These are phyloP conservation scores for Sherardia arvensis DNA, from an alignment of 257 asterid species.

Conservation along the genomic window DNA sequence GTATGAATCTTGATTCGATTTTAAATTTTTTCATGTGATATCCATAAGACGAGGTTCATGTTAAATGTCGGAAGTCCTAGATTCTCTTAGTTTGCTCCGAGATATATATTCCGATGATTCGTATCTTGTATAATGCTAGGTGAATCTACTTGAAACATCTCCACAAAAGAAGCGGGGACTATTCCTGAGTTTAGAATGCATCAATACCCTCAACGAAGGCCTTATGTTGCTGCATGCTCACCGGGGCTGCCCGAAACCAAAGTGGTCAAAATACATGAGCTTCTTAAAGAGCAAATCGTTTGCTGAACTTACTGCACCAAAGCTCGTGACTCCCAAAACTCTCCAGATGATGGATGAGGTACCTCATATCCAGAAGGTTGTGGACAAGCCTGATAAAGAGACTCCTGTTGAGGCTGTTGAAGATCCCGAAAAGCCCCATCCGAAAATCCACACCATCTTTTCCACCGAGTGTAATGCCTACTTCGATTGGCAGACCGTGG, in stretches of 20 bases:
- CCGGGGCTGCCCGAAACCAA: slow-evolving; percentile 73
- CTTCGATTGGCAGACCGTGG: slow-evolving; percentile 97
- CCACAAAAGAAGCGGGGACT: slow-evolving; percentile 54
- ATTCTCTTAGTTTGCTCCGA: background rate
- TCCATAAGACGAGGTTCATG: background rate
- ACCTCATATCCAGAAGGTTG: slow-evolving; percentile 6
- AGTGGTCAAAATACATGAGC: slow-evolving; percentile 83
- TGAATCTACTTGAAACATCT: slow-evolving; percentile 55
- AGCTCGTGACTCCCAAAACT: slow-evolving; percentile 45
- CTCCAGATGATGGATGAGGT: slow-evolving; percentile 51
- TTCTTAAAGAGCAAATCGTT: slow-evolving; percentile 78
- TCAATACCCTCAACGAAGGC: slow-evolving; percentile 80
- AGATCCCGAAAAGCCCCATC: slow-evolving; percentile 47
- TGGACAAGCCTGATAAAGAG: slow-evolving; percentile 12
- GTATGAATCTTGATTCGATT: background rate
- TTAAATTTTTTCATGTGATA: background rate
- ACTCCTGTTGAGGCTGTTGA: slow-evolving; percentile 35
- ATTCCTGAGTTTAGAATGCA: slow-evolving; percentile 62
- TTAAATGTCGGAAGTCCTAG: background rate
- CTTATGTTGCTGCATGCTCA: slow-evolving; percentile 66
- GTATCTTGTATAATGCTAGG: slow-evolving; percentile 30
- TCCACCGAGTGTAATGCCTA: slow-evolving; percentile 87
- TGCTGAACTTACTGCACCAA: slow-evolving; percentile 60
- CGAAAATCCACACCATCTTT: slow-evolving; percentile 86
- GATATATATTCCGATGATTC: background rate